Conservation (phyloP, 78 protist species). For the Dictyostelium capitatum region DNA sequence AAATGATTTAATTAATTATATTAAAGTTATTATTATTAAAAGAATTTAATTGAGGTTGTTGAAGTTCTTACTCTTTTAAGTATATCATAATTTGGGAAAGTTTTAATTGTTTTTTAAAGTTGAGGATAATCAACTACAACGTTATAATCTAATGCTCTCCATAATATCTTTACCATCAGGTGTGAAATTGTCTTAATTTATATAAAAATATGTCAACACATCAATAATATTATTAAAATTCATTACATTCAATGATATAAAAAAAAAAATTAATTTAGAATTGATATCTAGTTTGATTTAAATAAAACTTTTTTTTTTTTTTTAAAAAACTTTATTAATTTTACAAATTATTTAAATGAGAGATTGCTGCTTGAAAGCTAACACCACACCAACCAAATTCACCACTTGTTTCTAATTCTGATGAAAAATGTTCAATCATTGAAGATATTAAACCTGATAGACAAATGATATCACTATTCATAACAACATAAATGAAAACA, state of each 20-base stretch:
- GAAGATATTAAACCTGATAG: background rate
- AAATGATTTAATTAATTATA: background rate
- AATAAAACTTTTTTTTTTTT: too few relatives aligned
- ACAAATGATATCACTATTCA: conserved; percentile 34
- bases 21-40: conserved; percentile 6
- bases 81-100: conserved; percentile 65
- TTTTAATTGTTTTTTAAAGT: conserved; percentile 30
- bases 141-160: conserved; percentile 66
- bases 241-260: too few relatives aligned
- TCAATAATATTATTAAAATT: too few relatives aligned
- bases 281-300: too few relatives aligned
- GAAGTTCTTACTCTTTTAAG: conserved; percentile 62
- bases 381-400: conserved; percentile 74
- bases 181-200: conserved; percentile 66
- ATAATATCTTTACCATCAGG: conserved; percentile 77
- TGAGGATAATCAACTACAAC: conserved; percentile 36
- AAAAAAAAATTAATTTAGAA: too few relatives aligned
- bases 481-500: conserved; percentile 45
- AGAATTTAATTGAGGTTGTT: conserved; percentile 53
- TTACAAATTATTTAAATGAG: conserved; percentile 41
- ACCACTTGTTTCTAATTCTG: conserved; percentile 34
- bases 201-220: too few relatives aligned
- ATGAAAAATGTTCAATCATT: conserved; percentile 33
- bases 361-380: conserved; percentile 60
- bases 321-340: too few relatives aligned